Evolutionary conservation across 2,329 filamentous ascomycete genomes (phyloP).

Genomic region (Xylaria sp.): DNA sequence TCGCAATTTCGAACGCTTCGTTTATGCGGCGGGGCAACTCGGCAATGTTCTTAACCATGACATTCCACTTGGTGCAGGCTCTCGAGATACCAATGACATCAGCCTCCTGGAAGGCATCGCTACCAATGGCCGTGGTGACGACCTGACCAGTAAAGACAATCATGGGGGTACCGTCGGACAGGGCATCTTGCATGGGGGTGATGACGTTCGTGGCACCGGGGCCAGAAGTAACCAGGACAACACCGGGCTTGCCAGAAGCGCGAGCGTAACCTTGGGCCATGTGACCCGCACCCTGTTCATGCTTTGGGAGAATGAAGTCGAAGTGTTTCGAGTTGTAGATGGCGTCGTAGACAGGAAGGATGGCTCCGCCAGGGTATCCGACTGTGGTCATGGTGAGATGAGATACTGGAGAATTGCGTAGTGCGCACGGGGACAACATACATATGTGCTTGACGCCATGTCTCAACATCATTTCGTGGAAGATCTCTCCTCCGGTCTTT

Average conservation of each 20-base stretch:
- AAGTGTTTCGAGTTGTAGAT: conserved; percentile 98
- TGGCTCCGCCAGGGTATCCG: conserved; percentile 90
- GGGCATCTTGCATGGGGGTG: conserved; percentile 91
- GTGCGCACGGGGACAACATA: conserved; percentile 44
- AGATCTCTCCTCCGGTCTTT: conserved; percentile 92
- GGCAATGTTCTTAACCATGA: conserved; percentile 93
- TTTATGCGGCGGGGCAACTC: conserved; percentile 92
- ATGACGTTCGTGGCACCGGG: conserved; percentile 95
- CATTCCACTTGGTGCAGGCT: conserved; percentile 97
- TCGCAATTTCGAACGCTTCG: conserved; percentile 97
- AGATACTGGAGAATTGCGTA: conserved; percentile 3
- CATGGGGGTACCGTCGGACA: conserved; percentile 92
- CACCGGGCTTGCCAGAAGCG: conserved; percentile 87
- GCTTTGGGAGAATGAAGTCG: conserved; percentile 88
- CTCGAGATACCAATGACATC: conserved; percentile 91
- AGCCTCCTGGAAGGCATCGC: conserved; percentile 94
- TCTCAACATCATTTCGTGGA: conserved; percentile 98
- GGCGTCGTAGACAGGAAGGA: conserved; percentile 95
- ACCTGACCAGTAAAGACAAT: conserved; percentile 96
- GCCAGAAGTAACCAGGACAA: conserved; percentile 93
- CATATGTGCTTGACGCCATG: conserved; percentile 90
- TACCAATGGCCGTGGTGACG: conserved; percentile 80
- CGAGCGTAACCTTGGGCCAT: conserved; percentile 98
- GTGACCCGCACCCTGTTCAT: conserved; percentile 96
- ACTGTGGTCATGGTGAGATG: conserved; percentile 41